These are phyloP conservation scores for Globisporangium iwayamae DNA, from an alignment of 352 stramenopile genomes.

Conservation along the genomic window DNA sequence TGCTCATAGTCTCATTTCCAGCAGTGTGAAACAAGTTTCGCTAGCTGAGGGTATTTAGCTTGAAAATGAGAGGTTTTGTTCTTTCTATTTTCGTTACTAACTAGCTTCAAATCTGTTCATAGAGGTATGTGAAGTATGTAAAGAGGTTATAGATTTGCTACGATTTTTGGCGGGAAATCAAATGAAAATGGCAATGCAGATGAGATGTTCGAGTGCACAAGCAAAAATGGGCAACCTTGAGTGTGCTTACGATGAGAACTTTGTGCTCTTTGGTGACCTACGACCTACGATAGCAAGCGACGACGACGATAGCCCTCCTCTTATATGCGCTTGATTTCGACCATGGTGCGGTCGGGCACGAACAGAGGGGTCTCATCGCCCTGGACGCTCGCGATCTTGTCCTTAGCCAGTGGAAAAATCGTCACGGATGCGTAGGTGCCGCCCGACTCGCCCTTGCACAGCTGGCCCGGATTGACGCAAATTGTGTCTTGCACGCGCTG, in stretches of 20 bases:
- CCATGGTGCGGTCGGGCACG: conserved; percentile 84
- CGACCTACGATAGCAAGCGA: neutral
- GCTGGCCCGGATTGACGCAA: conserved; percentile 93
- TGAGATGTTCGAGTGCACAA: neutral
- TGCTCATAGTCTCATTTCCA: conserved; percentile 15
- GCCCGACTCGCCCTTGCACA: conserved; percentile 92
- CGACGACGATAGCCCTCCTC: neutral
- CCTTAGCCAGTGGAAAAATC: conserved; percentile 86
- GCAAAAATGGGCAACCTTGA: neutral
- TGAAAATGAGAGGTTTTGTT: neutral
- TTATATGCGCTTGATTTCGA: conserved; percentile 92
- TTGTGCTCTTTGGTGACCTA: neutral
- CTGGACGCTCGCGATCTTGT: conserved; percentile 52
- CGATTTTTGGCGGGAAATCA: neutral
- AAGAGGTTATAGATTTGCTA: neutral
- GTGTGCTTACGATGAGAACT: neutral
- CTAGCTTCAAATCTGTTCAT: neutral
- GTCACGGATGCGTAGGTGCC: conserved; percentile 93
- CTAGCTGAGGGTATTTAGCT: neutral
- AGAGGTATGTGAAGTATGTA: neutral
- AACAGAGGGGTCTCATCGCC: conserved; percentile 59
- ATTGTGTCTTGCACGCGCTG: conserved; percentile 90
- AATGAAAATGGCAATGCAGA: neutral
- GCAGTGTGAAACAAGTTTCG: neutral
- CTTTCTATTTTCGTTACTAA: neutral